Percentiles rank a stretch among this genome's conserved stretches.
These are phyloP conservation scores for Myriosclerotinia duriaeana DNA, from an alignment of 2,329 filamentous ascomycete species.

Conservation along the genomic window DNA sequence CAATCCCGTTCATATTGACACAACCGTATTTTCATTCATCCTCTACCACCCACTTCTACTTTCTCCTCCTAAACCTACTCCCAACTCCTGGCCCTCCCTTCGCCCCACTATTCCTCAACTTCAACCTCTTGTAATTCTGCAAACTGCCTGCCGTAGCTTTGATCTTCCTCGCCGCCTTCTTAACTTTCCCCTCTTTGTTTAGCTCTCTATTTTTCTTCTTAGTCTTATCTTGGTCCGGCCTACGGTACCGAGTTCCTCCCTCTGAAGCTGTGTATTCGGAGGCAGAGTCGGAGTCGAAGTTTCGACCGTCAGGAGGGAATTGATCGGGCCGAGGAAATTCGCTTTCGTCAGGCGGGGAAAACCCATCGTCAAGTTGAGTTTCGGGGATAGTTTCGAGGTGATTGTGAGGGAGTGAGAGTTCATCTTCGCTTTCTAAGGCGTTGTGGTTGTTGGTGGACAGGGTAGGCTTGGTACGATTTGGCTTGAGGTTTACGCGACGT, in stretches of 20 bases:
- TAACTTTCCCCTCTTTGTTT: constrained; percentile 46
- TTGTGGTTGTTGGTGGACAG: constrained; percentile 38
- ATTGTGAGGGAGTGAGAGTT: constrained; percentile 36
- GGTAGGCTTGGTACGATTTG: constrained; percentile 46
- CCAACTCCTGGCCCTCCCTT: constrained; percentile 60
- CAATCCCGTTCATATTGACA: background rate
- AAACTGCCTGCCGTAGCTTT: constrained; percentile 59
- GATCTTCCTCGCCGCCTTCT: constrained; percentile 58
- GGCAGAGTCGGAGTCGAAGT: constrained; percentile 39
- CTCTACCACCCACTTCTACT: constrained; percentile 29
- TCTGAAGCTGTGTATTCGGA: constrained; percentile 41
- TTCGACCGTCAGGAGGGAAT: constrained; percentile 34
- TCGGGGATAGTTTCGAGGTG: constrained; percentile 31
- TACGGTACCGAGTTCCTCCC: constrained; percentile 40
- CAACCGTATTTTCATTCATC: background rate
- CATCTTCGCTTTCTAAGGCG: constrained; percentile 42
- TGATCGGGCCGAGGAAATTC: constrained; percentile 2
- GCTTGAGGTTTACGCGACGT: constrained; percentile 63
- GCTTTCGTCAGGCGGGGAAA: constrained; percentile 1
- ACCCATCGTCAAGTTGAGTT: constrained; percentile 31
- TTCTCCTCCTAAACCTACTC: constrained; percentile 57
- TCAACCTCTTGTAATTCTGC: constrained; percentile 62
- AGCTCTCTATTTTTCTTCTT: constrained; percentile 29
- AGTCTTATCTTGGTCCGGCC: constrained; percentile 37
- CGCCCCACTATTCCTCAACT: constrained; percentile 60